A percentile compares a stretch with the other conserved stretches of the same genome.
These are phyloP conservation scores for Marasmius oreades DNA, from an alignment of 1,284 basidiomycete species.

Conservation along the genomic window DNA sequence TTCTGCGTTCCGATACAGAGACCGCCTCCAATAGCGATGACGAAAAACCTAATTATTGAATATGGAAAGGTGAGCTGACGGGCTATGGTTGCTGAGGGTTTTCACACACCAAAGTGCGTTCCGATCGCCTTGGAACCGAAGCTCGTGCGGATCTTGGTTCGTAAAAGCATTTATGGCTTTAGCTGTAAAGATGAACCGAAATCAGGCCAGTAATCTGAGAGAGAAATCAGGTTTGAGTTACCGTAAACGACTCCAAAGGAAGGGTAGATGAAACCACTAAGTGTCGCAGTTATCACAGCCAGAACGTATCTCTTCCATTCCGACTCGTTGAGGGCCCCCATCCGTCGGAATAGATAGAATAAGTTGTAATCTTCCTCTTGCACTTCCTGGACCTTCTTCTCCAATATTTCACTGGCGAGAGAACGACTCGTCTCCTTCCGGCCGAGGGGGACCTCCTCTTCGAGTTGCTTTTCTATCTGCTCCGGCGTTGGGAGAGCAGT, in stretches of 20 bases:
- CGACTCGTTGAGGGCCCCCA: conserved; percentile 62
- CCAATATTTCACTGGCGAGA: conserved; percentile 64
- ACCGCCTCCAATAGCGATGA: conserved; percentile 74
- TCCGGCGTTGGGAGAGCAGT: conserved; percentile 22
- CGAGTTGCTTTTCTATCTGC: conserved; percentile 52
- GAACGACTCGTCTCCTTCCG: conserved; percentile 67
- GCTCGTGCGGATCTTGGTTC: conserved; percentile 6
- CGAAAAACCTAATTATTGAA: conserved; percentile 52
- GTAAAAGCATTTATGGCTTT: conserved; percentile 67
- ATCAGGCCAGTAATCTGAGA: conserved; percentile 12
- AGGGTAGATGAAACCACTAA: conserved; percentile 83
- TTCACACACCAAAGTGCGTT: conserved; percentile 51
- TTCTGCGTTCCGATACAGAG: conserved; percentile 63
- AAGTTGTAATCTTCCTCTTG: conserved; percentile 35
- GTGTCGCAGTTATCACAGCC: conserved; percentile 50
- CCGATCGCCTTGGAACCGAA: conserved; percentile 54
- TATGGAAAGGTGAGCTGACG: too few relatives aligned
- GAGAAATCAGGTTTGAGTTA: conserved; percentile 14
- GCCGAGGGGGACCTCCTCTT: conserved; percentile 61
- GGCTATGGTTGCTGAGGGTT: too few relatives aligned
- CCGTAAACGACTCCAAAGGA: conserved; percentile 83
- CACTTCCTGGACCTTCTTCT: conserved; percentile 41
- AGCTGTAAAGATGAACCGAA: conserved; percentile 28
- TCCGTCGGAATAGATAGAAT: conserved; percentile 67
- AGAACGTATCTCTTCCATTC: conserved; percentile 54